Evolutionary conservation across 495 filamentous ascomycete species (phyloP).

Genomic region (Astrocystis sublimbata): DNA sequence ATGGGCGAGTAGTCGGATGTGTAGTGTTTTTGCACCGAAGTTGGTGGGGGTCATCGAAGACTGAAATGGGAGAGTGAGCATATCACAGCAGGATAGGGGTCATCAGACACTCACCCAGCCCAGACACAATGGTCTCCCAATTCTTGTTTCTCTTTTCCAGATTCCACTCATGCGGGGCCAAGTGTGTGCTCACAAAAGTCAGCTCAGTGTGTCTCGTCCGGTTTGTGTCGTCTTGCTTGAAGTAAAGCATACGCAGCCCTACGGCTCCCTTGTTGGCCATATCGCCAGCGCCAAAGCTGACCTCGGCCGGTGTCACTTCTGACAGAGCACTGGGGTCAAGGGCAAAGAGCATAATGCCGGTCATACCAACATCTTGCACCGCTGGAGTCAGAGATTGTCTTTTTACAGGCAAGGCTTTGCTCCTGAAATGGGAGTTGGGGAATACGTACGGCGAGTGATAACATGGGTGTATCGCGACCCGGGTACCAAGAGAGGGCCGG

Average conservation of each 20-base stretch:
- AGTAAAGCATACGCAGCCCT: slow-evolving; percentile 67
- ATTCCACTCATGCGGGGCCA: slow-evolving; percentile 80
- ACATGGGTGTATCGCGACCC: slow-evolving; percentile 50
- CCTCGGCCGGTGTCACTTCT: slow-evolving; percentile 66
- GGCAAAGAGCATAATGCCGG: slow-evolving; percentile 79
- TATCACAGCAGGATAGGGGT: not conserved
- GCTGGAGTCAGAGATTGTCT: no score
- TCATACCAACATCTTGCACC: slow-evolving; percentile 92
- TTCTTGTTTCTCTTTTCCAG: slow-evolving; percentile 73
- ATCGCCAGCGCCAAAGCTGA: slow-evolving; percentile 76
- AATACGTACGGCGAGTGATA: slow-evolving; percentile 56
- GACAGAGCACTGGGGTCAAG: slow-evolving; percentile 57
- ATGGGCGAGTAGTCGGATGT: slow-evolving; percentile 13
- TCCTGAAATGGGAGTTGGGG: no score
- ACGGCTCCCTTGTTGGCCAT: slow-evolving; percentile 97
- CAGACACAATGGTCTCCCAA: slow-evolving; percentile 78
- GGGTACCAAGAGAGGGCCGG: slow-evolving; percentile 29
- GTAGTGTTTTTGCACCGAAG: slow-evolving; percentile 23
- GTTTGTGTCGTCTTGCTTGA: slow-evolving; percentile 27
- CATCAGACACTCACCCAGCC: slow-evolving; percentile 43
- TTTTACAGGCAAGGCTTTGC: no score
- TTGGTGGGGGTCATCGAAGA: slow-evolving; percentile 59
- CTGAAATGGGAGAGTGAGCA: slow-evolving; percentile 24
- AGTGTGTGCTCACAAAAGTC: slow-evolving; percentile 85
- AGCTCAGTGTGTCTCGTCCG: slow-evolving; percentile 51